A percentile compares a stretch with the other conserved stretches of the same genome.
Conservation (phyloP, 2,329 filamentous ascomycete species). For the Diaporthe australafricana region DNA sequence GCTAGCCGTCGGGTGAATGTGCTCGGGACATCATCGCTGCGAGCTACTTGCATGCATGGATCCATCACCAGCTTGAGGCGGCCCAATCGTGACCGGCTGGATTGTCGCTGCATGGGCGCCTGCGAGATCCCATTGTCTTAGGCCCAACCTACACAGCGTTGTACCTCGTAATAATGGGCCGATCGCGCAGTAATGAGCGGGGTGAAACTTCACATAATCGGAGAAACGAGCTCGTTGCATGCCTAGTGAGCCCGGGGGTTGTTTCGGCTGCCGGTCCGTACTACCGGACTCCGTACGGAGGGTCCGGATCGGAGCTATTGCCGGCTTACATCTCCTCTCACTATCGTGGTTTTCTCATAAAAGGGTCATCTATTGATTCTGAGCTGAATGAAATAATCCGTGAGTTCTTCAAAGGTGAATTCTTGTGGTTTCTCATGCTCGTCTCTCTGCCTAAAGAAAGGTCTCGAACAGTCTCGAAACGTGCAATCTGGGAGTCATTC, state of each 20-base stretch:
- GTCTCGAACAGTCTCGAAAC: no score
- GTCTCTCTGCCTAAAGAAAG: no score
- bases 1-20: neutral
- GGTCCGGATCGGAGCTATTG: neutral
- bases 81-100: constrained; percentile 21
- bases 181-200: constrained; percentile 17
- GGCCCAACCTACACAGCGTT: neutral
- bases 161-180: neutral
- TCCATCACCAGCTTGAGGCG: neutral
- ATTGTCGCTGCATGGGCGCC: neutral
- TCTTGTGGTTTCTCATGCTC: no score
- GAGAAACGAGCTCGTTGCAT: neutral
- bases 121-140: neutral
- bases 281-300: neutral
- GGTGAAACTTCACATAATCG: constrained; percentile 12
- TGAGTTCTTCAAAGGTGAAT: neutral
- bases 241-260: neutral
- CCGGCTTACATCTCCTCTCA: neutral
- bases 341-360: neutral
- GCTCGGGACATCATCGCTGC: constrained; percentile 35
- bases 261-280: constrained; percentile 22
- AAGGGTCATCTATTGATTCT: neutral
- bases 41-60: constrained; percentile 8
- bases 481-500: no score
- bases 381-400: no score